Evolutionary conservation across 169 alveolate species (phyloP).

Genomic region (Neospora caninum): DNA sequence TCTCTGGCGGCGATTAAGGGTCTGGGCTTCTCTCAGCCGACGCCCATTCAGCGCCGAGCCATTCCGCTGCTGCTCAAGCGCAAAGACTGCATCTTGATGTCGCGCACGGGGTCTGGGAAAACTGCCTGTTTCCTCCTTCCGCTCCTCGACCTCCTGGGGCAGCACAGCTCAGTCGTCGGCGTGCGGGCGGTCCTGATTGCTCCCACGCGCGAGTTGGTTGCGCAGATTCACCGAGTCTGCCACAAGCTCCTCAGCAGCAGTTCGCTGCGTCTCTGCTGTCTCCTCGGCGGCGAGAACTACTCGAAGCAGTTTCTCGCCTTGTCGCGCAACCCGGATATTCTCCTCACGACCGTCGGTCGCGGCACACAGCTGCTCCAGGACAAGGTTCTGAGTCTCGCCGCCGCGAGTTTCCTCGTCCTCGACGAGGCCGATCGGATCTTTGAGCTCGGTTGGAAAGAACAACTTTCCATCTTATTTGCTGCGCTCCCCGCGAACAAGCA

Average conservation of each 20-base stretch:
- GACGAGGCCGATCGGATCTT: slow-evolving; percentile 96
- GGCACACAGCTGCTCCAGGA: slow-evolving; percentile 87
- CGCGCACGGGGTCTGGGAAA: slow-evolving; percentile 94
- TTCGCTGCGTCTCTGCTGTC: slow-evolving; percentile 84
- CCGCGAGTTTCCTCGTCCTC: slow-evolving; percentile 86
- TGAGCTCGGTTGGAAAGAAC: slow-evolving; percentile 92
- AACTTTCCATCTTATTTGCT: slow-evolving; percentile 85
- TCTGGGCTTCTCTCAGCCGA: slow-evolving; percentile 83
- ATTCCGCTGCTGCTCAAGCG: slow-evolving; percentile 92
- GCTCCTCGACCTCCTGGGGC: slow-evolving; percentile 58
- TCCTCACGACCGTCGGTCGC: slow-evolving; percentile 73
- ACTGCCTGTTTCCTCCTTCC: slow-evolving; percentile 95
- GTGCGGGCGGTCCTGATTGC: slow-evolving; percentile 89
- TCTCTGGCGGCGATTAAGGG: slow-evolving; percentile 43
- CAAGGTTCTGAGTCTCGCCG: slow-evolving; percentile 80
- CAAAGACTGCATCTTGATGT: slow-evolving; percentile 87
- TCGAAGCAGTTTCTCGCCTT: slow-evolving; percentile 92
- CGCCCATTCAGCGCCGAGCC: slow-evolving; percentile 93
- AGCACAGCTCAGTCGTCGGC: slow-evolving; percentile 89
- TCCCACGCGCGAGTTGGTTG: slow-evolving; percentile 93
- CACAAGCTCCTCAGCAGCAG: slow-evolving; percentile 74
- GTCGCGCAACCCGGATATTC: slow-evolving; percentile 89
- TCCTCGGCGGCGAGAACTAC: slow-evolving; percentile 93
- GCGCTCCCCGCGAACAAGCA: slow-evolving; percentile 84
- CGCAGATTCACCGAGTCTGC: slow-evolving; percentile 79